A percentile compares a stretch with the other conserved stretches of the same genome.
Evolutionary conservation across 768 basidiomycete species (phyloP).

Genomic region (Lyophyllum shimeji): DNA sequence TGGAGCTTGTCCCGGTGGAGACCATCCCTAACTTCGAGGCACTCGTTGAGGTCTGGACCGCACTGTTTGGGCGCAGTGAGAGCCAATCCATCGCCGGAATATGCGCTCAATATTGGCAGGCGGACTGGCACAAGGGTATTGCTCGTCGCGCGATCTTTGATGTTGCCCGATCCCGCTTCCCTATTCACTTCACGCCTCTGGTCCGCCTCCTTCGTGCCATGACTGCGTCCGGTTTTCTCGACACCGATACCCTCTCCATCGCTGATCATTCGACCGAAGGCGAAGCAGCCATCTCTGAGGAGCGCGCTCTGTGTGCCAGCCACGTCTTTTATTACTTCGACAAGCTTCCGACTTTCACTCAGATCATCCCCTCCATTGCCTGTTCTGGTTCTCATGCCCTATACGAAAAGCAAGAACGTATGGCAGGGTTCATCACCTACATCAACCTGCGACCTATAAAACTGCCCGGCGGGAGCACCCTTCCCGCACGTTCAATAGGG

Average conservation of each 20-base stretch:
- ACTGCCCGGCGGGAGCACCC: conserved; percentile 73
- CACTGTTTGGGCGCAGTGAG: conserved; percentile 76
- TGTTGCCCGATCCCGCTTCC: conserved; percentile 79
- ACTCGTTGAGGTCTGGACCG: conserved; percentile 75
- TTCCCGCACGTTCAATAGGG: conserved; percentile 68
- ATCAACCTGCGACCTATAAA: conserved; percentile 64
- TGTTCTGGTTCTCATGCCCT: conserved; percentile 69
- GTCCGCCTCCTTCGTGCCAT: conserved; percentile 73
- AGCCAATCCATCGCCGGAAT: conserved; percentile 64
- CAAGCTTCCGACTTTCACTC: conserved; percentile 70
- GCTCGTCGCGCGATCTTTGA: conserved; percentile 81
- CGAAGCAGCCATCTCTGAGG: conserved; percentile 36
- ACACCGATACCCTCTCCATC: conserved; percentile 66
- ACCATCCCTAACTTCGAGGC: conserved; percentile 72
- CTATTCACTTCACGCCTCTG: conserved; percentile 71
- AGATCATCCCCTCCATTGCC: conserved; percentile 61
- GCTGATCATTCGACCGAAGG: conserved; percentile 44
- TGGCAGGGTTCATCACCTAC: conserved; percentile 56
- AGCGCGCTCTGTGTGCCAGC: conserved; percentile 58
- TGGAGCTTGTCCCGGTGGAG: conserved; percentile 75
- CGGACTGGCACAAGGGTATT: conserved; percentile 66
- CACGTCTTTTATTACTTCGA: conserved; percentile 79
- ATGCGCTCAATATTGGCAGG: conserved; percentile 81
- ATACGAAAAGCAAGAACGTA: conserved; percentile 69
- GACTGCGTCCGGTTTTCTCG: conserved; percentile 74